phyloP scores from a whole-genome alignment of 192 early-diverging fungal species.

The Backusella luteola region DNA sequence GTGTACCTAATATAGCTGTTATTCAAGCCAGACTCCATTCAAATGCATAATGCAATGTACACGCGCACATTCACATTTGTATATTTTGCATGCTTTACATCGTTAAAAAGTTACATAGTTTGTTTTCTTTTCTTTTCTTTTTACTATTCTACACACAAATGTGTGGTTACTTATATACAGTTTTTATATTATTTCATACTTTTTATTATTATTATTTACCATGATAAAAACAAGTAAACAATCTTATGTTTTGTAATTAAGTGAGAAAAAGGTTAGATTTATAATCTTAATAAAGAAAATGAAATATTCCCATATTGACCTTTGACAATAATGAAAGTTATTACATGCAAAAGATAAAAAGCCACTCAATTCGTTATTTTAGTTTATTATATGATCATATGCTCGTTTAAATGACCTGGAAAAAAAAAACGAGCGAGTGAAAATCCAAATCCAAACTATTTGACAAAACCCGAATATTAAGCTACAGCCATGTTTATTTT shows the following conservation, averaged over 20 bases:
- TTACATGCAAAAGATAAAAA: neutral
- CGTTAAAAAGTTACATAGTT: neutral
- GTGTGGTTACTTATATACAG: neutral
- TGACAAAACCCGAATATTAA: neutral
- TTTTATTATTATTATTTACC: neutral
- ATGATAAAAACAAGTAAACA: neutral
- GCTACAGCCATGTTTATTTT: too few species aligned
- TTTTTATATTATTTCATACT: neutral
- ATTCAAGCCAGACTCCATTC: constrained; percentile 19
- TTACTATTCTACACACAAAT: neutral
- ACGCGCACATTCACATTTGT: neutral
- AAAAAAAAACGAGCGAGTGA: neutral
- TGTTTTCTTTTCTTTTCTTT: neutral
- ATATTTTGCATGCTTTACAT: neutral
- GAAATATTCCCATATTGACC: neutral
- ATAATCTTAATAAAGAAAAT: neutral
- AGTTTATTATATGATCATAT: neutral
- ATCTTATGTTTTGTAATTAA: neutral
- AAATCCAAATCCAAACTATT: neutral
- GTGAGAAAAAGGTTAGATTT: neutral
- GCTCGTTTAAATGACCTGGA: neutral
- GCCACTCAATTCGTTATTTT: neutral
- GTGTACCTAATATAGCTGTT: constrained; percentile 55
- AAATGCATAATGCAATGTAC: constrained; percentile 2
- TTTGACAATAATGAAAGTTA: neutral